Percentiles rank a stretch among this genome's conserved stretches.
These are phyloP conservation scores for Suhomyces vadensis DNA, from an alignment of 805 yeast genomes.

Conservation along the genomic window DNA sequence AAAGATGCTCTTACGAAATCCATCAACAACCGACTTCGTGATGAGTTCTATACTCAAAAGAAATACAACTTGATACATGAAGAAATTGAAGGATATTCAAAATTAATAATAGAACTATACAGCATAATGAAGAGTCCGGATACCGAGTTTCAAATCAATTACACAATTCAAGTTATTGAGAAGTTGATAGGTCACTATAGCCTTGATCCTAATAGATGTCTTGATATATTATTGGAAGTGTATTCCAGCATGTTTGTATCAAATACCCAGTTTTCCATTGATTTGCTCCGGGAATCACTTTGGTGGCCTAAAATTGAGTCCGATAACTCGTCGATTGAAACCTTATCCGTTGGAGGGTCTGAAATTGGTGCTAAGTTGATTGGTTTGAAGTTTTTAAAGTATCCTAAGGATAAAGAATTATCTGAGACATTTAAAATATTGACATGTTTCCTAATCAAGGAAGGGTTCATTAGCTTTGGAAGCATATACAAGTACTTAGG, in stretches of 20 bases:
- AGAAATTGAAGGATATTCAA: constrained; percentile 76
- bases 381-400: constrained; percentile 43
- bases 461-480: constrained; percentile 65
- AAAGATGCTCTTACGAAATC: constrained; percentile 35
- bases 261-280: constrained; percentile 48
- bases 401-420: constrained; percentile 30
- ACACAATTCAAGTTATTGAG: constrained; percentile 50
- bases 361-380: constrained; percentile 54
- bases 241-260: constrained; percentile 46
- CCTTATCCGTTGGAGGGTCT: constrained; percentile 53
- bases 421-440: constrained; percentile 48
- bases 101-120: constrained; percentile 52
- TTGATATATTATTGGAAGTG: constrained; percentile 62
- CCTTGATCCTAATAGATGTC: constrained; percentile 69
- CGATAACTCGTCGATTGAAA: constrained; percentile 30
- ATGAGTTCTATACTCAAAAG: constrained; percentile 49
- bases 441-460: constrained; percentile 60
- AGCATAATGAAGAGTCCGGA: constrained; percentile 43
- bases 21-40: constrained; percentile 37
- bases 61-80: constrained; percentile 72
- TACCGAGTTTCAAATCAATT: constrained; percentile 41
- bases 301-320: constrained; percentile 64
- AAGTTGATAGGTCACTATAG: constrained; percentile 71
- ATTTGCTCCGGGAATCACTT: constrained; percentile 51
- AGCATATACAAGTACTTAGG: constrained; percentile 55